phyloP scores from a whole-genome alignment of 192 early-diverging fungal species.

The Phlyctochytrium bullatum region DNA sequence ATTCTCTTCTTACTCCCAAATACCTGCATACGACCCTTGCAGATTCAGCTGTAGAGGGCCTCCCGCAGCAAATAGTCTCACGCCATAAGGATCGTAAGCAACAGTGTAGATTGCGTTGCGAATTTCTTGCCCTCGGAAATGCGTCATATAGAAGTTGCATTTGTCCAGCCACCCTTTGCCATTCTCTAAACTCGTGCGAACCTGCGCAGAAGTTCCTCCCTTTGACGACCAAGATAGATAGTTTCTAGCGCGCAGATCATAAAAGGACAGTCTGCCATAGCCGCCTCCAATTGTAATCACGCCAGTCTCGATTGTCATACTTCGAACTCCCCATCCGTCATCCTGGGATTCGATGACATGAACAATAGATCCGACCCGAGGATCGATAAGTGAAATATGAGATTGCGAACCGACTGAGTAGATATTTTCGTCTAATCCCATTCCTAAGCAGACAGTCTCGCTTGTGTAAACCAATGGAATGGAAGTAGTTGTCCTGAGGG shows the following conservation, averaged over 20 bases:
- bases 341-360: conserved; percentile 56
- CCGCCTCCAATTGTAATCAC: conserved; percentile 65
- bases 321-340: conserved; percentile 70
- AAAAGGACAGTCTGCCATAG: conserved; percentile 59
- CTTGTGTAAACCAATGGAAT: conserved; percentile 27
- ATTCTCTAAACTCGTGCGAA: conserved; percentile 27
- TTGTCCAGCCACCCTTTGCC: conserved; percentile 52
- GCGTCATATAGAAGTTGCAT: conserved; percentile 42
- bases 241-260: conserved; percentile 52
- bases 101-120: conserved; percentile 64
- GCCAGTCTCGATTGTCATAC: conserved; percentile 40
- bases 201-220: conserved; percentile 6
- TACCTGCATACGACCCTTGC: conserved; percentile 37
- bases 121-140: conserved; percentile 49
- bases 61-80: conserved; percentile 57
- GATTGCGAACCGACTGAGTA: conserved; percentile 42
- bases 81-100: conserved; percentile 38
- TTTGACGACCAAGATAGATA: conserved; percentile 47
- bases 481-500: neutral
- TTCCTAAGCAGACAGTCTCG: conserved; percentile 33
- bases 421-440: conserved; percentile 20
- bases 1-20: conserved; percentile 30
- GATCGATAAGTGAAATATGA: conserved; percentile 44
- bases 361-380: conserved; percentile 35
- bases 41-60: conserved; percentile 59